phyloP scores from a whole-genome alignment of 2,329 filamentous ascomycete species.

The Camillea tinctor region DNA sequence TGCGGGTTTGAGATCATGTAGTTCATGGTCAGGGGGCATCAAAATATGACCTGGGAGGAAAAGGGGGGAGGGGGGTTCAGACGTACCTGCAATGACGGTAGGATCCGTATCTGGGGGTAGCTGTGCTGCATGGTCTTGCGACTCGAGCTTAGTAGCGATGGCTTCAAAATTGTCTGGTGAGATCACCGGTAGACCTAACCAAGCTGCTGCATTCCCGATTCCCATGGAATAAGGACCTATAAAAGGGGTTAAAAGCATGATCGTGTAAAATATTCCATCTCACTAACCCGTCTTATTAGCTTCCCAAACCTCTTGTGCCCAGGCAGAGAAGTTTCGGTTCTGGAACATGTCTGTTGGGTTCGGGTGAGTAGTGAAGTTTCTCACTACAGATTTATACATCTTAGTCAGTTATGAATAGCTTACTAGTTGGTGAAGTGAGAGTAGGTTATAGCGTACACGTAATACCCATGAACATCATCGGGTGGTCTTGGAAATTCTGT shows the following conservation, averaged over 20 bases:
- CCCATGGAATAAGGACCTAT: constrained; percentile 34
- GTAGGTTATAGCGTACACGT: constrained; percentile 19
- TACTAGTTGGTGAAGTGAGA: neutral
- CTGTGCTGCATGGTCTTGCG: constrained; percentile 32
- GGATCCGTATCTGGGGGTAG: constrained; percentile 32
- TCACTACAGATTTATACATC: constrained; percentile 16
- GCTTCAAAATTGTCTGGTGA: constrained; percentile 30
- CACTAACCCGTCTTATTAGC: constrained; percentile 26
- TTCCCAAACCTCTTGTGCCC: constrained; percentile 30
- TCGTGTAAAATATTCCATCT: no score
- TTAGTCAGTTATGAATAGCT: no score
- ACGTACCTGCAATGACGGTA: constrained; percentile 32
- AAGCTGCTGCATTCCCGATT: constrained; percentile 35
- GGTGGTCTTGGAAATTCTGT: constrained; percentile 49
- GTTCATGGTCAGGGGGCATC: neutral
- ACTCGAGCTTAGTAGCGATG: constrained; percentile 32
- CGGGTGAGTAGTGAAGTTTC: constrained; percentile 29
- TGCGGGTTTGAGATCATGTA: no score
- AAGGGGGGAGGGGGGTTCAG: no score
- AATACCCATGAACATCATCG: constrained; percentile 30
- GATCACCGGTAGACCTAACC: constrained; percentile 37
- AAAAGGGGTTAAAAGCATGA: no score
- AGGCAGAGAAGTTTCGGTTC: constrained; percentile 25
- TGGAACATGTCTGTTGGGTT: constrained; percentile 29
- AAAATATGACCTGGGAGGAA: neutral